Percentiles rank a stretch among this genome's conserved stretches.
Conservation (phyloP, 352 stramenopile genomes). For the Pythium sp. region DNA sequence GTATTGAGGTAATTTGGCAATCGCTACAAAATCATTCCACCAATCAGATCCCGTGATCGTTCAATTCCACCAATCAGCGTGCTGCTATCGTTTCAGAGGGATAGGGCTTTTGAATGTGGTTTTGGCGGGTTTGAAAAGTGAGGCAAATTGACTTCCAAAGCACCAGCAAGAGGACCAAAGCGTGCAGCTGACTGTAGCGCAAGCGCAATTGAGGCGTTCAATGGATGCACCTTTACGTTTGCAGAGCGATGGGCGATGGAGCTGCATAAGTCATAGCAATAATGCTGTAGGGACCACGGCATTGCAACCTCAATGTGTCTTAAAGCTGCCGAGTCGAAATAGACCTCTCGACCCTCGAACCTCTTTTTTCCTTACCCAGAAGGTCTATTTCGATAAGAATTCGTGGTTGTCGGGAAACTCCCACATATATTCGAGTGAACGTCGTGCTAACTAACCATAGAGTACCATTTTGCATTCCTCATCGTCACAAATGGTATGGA, state of each 20-base stretch:
- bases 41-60: slow-evolving; percentile 27
- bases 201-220: not conserved
- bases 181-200: not conserved
- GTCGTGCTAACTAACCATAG: no score
- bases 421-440: no score
- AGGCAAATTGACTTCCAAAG: not conserved
- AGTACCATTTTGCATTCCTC: no score
- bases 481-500: no score
- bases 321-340: no score
- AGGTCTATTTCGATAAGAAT: no score
- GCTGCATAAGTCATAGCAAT: not conserved
- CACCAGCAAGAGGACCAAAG: not conserved
- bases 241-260: not conserved
- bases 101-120: no score
- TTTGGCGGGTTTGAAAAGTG: no score
- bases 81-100: not conserved
- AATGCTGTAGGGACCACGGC: not conserved
- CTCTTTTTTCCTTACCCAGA: no score
- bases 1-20: not conserved
- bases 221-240: not conserved
- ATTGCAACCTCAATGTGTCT: not conserved
- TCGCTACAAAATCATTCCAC: slow-evolving; percentile 22
- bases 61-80: slow-evolving; percentile 25
- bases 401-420: no score
- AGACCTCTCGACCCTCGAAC: no score